Conservation (phyloP, 768 basidiomycete genomes). For the Solioccasus polychromus region DNA sequence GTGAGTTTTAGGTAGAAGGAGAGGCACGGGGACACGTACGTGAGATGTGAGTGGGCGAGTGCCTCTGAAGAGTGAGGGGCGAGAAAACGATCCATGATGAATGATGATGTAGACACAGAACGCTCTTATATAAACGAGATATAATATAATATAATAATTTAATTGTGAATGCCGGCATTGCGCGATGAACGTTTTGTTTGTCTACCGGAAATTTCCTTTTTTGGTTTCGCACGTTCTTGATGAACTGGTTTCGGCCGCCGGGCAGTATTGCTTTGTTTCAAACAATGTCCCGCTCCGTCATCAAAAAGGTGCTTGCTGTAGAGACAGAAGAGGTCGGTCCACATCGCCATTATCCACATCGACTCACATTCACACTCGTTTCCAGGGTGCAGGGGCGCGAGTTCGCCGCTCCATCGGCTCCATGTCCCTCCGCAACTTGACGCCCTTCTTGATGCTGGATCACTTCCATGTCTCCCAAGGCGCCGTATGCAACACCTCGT, state of each 20-base stretch:
- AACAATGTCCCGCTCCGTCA: conserved; percentile 63
- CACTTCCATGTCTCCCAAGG: conserved; percentile 73
- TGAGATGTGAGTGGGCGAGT: conserved; percentile 62
- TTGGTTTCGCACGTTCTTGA: conserved; percentile 30
- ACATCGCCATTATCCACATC: neutral
- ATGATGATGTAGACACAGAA: too few species aligned
- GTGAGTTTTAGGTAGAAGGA: conserved; percentile 15
- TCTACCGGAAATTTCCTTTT: conserved; percentile 16
- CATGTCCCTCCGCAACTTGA: conserved; percentile 68
- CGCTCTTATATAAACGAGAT: too few species aligned
- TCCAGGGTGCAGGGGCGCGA: conserved; percentile 72
- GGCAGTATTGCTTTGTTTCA: too few species aligned
- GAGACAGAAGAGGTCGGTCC: conserved; percentile 66
- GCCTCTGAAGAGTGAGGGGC: conserved; percentile 76
- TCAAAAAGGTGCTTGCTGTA: conserved; percentile 73
- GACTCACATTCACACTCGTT: neutral
- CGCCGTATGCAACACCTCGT: conserved; percentile 48
- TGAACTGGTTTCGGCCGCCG: too few species aligned
- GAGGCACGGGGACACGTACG: conserved; percentile 42
- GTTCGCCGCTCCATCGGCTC: conserved; percentile 89
- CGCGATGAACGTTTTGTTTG: conserved; percentile 19
- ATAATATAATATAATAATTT: neutral
- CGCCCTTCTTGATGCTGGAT: conserved; percentile 90
- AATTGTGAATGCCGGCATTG: neutral
- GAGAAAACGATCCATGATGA: conserved; percentile 71